Conservation (phyloP, 2,329 filamentous ascomycete species). For the Arthrobotrys pseudoclavata region DNA sequence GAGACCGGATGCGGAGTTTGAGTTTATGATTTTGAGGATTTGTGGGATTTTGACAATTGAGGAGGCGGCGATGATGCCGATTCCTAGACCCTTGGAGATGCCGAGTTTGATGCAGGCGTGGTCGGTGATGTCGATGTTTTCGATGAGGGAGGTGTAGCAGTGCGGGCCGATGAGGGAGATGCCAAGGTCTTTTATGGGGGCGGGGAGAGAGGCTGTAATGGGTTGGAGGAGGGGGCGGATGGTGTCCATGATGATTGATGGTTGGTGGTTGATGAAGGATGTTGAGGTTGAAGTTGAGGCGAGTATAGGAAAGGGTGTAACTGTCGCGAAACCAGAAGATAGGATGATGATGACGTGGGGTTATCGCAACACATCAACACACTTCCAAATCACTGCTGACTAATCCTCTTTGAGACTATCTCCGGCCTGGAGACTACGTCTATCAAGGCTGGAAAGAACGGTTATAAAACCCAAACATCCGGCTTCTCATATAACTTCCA, state of each 20-base stretch:
- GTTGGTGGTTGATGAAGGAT: not conserved
- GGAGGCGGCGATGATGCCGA: conserved; percentile 91
- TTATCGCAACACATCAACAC: conserved; percentile 50
- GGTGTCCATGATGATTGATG: conserved; percentile 72
- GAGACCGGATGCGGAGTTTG: conserved; percentile 84
- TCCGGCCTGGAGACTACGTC: too few relatives aligned
- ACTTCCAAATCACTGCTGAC: conserved; percentile 22
- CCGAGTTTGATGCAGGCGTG: conserved; percentile 87
- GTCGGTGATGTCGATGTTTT: conserved; percentile 84
- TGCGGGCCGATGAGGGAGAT: conserved; percentile 82
- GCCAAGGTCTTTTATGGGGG: conserved; percentile 80
- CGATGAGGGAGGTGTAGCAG: conserved; percentile 88
- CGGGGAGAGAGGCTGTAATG: conserved; percentile 79
- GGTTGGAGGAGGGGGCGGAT: conserved; percentile 74
- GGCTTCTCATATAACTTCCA: not conserved
- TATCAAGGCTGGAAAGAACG: not conserved
- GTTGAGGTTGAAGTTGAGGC: conserved; percentile 3
- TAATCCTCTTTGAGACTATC: conserved; percentile 16
- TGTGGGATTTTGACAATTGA: conserved; percentile 96
- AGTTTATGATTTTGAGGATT: conserved; percentile 89
- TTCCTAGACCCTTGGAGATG: conserved; percentile 90
- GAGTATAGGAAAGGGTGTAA: not conserved
- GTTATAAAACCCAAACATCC: not conserved
- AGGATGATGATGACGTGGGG: conserved; percentile 52
- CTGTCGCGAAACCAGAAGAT: conserved; percentile 14